Evolutionary conservation across 1,139 yeast genomes (phyloP).

Genomic region (Martiniozyma asiatica): DNA sequence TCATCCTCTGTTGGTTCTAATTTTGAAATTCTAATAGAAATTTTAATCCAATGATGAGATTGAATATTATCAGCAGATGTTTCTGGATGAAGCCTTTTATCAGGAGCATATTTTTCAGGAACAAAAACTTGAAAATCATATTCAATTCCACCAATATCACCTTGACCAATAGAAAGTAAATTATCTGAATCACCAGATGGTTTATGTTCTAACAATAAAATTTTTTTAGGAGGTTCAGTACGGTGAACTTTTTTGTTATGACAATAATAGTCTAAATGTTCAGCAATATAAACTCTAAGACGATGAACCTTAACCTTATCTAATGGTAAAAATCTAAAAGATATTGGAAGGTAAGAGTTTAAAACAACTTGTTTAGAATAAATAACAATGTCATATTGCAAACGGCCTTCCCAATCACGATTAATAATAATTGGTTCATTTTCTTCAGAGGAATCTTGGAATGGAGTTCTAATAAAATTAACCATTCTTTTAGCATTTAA

Average conservation of each 20-base stretch:
- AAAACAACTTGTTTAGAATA: slow-evolving; percentile 81
- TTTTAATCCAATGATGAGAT: slow-evolving; percentile 88
- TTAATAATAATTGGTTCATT: slow-evolving; percentile 87
- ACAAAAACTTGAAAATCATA: slow-evolving; percentile 75
- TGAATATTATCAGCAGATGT: slow-evolving; percentile 68
- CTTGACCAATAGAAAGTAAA: slow-evolving; percentile 25
- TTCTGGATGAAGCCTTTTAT: slow-evolving; percentile 60
- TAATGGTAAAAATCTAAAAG: slow-evolving; percentile 72
- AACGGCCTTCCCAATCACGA: slow-evolving; percentile 87
- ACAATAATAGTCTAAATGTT: slow-evolving; percentile 83
- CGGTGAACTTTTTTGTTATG: slow-evolving; percentile 78
- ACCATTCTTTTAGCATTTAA: slow-evolving; percentile 55
- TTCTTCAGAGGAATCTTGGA: slow-evolving; percentile 71
- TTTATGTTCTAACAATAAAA: slow-evolving; percentile 65
- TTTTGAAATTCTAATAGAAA: slow-evolving; percentile 66
- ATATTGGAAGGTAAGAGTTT: slow-evolving; percentile 73
- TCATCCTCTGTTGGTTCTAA: slow-evolving; percentile 38
- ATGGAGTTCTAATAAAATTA: slow-evolving; percentile 59
- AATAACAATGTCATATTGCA: slow-evolving; percentile 79
- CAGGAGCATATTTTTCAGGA: slow-evolving; percentile 48
- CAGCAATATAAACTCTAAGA: slow-evolving; percentile 74
- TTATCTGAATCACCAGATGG: slow-evolving; percentile 38
- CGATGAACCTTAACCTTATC: slow-evolving; percentile 84
- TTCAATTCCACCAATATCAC: slow-evolving; percentile 44
- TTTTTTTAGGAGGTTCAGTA: slow-evolving; percentile 79